phyloP scores from a whole-genome alignment of 2,329 filamentous ascomycete genomes.

The Trichoderma atrobrunneum region DNA sequence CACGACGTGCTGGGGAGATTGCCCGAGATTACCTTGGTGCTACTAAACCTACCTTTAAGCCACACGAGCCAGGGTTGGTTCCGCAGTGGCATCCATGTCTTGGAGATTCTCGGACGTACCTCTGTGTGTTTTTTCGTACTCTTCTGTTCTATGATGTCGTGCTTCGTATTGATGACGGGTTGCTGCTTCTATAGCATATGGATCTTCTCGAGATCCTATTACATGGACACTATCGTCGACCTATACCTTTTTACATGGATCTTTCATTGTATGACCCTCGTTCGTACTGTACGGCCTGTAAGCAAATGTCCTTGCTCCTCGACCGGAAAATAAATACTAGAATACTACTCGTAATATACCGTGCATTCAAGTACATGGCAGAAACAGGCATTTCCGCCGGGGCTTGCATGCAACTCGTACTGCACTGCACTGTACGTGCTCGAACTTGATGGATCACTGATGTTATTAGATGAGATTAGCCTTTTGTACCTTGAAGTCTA shows the following conservation, averaged over 20 bases:
- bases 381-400: not conserved
- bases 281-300: not conserved
- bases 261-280: not conserved
- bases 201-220: not conserved
- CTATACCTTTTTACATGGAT: not conserved
- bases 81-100: not conserved
- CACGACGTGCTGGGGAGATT: conserved; percentile 18
- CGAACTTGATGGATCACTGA: not conserved
- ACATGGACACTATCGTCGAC: not conserved
- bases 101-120: not conserved
- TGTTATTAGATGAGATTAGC: not conserved
- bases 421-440: not conserved
- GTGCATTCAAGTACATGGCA: not conserved
- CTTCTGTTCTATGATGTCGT: not conserved
- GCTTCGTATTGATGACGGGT: not conserved
- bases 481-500: conserved; percentile 2
- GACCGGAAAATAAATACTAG: not conserved
- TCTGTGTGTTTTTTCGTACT: not conserved
- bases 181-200: not conserved
- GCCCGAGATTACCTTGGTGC: conserved; percentile 19
- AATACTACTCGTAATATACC: not conserved
- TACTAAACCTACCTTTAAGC: conserved; percentile 7
- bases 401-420: not conserved
- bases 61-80: conserved; percentile 6
- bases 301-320: not conserved